Percentiles rank a stretch among this genome's conserved stretches.
These are phyloP conservation scores for Globisporangium ultimum DNA, from an alignment of 352 stramenopile genomes.

Conservation along the genomic window DNA sequence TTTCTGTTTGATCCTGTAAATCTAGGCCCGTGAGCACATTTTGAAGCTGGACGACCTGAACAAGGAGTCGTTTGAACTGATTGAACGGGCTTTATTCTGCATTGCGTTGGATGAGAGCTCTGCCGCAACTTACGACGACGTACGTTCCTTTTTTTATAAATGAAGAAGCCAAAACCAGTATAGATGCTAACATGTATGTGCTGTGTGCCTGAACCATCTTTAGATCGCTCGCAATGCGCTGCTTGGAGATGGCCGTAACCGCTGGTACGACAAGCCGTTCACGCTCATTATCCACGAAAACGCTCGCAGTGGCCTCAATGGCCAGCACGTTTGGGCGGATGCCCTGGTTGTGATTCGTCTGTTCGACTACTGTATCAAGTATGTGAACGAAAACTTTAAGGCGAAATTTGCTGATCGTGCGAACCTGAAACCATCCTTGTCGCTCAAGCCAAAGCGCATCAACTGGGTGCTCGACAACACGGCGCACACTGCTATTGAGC, in stretches of 20 bases:
- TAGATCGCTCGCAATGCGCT: conserved; percentile 78
- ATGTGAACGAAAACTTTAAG: conserved; percentile 91
- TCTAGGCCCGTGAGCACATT: conserved; percentile 75
- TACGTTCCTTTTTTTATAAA: conserved; percentile 7
- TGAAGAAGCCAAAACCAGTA: not conserved
- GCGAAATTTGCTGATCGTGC: conserved; percentile 72
- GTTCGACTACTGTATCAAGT: conserved; percentile 94
- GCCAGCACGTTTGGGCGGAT: conserved; percentile 98
- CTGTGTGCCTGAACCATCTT: not conserved
- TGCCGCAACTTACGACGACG: conserved; percentile 75
- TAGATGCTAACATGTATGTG: not conserved
- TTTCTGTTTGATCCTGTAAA: not conserved
- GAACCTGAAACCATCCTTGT: conserved; percentile 56
- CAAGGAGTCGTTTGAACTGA: conserved; percentile 88
- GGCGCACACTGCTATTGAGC: conserved; percentile 79
- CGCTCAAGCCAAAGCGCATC: conserved; percentile 69
- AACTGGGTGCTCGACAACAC: conserved; percentile 84
- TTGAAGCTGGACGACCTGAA: conserved; percentile 84
- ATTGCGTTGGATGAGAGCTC: conserved; percentile 91
- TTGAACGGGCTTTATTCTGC: conserved; percentile 92
- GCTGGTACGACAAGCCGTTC: conserved; percentile 98
- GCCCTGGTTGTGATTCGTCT: conserved; percentile 93
- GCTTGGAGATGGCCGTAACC: conserved; percentile 91
- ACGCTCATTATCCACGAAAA: conserved; percentile 96
- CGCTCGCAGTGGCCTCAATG: conserved; percentile 92